Evolutionary conservation across 495 filamentous ascomycete species (phyloP).

Genomic region (Letharia lupina): DNA sequence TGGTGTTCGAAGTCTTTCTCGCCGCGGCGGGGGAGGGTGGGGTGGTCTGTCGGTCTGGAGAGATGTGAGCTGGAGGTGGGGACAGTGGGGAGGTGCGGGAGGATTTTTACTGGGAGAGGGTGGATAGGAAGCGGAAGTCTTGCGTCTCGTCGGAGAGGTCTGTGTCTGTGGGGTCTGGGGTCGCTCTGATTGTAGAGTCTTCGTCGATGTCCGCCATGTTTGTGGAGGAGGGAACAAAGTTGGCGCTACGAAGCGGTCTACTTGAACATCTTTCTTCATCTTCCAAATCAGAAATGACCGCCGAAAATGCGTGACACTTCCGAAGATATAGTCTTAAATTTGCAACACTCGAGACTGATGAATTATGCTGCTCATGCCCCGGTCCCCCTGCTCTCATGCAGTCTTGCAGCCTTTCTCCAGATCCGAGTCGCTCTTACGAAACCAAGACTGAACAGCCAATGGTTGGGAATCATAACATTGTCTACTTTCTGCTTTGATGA

Average conservation of each 20-base stretch:
- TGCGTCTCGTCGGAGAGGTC: conserved; percentile 76
- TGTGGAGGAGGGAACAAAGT: conserved; percentile 1
- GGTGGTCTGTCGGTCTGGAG: conserved; percentile 22
- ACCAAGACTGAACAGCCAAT: background rate
- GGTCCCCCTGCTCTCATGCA: background rate
- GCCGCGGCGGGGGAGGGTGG: conserved; percentile 62
- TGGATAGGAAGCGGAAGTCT: conserved; percentile 72
- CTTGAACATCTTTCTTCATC: background rate
- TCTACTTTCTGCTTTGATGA: background rate
- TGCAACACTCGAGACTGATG: background rate
- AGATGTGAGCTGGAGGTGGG: background rate
- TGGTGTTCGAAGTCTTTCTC: conserved; percentile 97
- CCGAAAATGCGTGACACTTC: background rate
- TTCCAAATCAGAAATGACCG: background rate
- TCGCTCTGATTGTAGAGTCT: conserved; percentile 2
- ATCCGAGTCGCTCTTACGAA: background rate
- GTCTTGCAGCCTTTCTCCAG: background rate
- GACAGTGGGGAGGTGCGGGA: conserved; percentile 2
- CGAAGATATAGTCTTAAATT: background rate
- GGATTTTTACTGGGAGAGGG: conserved; percentile 43
- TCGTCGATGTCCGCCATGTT: conserved; percentile 22
- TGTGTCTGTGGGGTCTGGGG: conserved; percentile 36
- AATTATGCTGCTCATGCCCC: background rate
- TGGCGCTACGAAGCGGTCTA: background rate
- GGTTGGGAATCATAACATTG: background rate